Evolutionary conservation across 1,284 basidiomycete genomes (phyloP), one percentile per base, ranked within the genome.

Genomic region (Inonotus obliquus): DNA sequence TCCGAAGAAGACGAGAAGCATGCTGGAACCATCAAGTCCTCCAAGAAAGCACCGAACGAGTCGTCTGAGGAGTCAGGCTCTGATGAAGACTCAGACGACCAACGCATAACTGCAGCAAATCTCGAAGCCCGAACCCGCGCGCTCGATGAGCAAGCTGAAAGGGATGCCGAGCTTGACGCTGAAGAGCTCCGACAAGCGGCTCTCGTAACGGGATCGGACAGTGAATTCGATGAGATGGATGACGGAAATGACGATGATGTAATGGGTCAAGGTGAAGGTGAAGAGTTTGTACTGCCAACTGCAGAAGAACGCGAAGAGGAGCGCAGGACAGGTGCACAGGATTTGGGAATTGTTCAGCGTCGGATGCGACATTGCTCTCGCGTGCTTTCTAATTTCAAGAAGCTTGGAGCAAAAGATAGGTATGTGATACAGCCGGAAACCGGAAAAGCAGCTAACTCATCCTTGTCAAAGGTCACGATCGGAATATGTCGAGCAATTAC

Each of bases 291-390:
- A 54, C 77, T 98, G 17, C 94, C 92, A 0, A 93, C 92, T 1
- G 78, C 87, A 1, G 88, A 90, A 67, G 92, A 97, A 69, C 80
- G 86, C 61, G 93, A 92, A 67, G 82, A 85, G 64, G 93, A 94
- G 75, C 85, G 86, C 72, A 82, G 82, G 64, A 76, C 76, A 9
- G 88, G 87, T 11, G 89, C 89, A 45, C 82, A 87, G 4, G 89
- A 96, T 67, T 81, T 98, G 54, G 85, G 92, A 64, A 81, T 87
- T 38, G 87, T 98, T 7, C 94, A 98, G 75, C 81, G 85, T 68
- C 83, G 96, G 60, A 95, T 99, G 85, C 83, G 92, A 66, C 87
- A 93, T 72, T 91, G 94, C 67, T 91, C 94, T 11, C 83, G 87
- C 54, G 84, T 96, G 25, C 80, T 98, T 45, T 79, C 81, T 13